Evolutionary conservation across 257 asterid species (phyloP).

Genomic region (Capsicum baccatum): DNA sequence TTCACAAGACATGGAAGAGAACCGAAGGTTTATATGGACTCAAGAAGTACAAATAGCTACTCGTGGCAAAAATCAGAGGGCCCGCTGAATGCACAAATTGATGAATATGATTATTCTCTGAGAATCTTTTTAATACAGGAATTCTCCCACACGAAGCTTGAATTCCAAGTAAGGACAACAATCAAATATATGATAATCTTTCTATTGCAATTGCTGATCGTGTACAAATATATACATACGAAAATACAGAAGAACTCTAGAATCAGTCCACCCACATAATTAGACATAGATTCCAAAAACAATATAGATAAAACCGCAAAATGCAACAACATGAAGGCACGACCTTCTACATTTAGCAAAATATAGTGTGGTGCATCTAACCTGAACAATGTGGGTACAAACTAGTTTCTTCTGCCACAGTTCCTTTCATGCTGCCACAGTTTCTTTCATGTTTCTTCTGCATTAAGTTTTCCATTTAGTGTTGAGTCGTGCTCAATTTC

Average conservation of each 20-base stretch:
- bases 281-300: background rate
- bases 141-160: background rate
- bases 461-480: background rate
- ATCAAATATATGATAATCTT: constrained; percentile 6
- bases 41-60: constrained; percentile 13
- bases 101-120: background rate
- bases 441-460: background rate
- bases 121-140: background rate
- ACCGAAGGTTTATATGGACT: constrained; percentile 14
- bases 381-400: constrained; percentile 15
- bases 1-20: background rate
- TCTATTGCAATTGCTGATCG: background rate
- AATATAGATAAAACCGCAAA: background rate
- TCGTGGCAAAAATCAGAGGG: background rate
- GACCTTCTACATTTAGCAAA: background rate
- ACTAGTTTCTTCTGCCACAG: background rate
- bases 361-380: background rate
- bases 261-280: background rate
- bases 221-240: background rate
- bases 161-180: constrained; percentile 9
- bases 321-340: constrained; percentile 15
- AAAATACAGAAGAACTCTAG: background rate
- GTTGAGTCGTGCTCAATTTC: background rate
- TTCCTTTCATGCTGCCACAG: background rate
- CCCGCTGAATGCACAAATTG: constrained; percentile 19